These are phyloP conservation scores for Anisodus acutangulus DNA, from an alignment of 257 asterid genomes.

Conservation along the genomic window DNA sequence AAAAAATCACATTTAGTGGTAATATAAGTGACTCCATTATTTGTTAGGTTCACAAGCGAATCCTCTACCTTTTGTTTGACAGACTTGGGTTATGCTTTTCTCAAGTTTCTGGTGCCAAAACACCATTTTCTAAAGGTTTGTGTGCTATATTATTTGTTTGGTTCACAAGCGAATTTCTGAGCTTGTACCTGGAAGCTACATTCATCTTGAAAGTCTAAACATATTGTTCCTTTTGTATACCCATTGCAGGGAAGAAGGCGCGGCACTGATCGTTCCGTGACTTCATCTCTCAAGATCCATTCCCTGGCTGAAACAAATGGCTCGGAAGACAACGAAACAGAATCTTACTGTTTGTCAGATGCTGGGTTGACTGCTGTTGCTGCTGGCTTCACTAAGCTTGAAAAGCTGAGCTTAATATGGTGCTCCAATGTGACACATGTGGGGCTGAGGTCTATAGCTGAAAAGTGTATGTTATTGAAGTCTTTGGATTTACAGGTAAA, in stretches of 20 bases:
- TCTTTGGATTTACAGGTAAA: slow-evolving; percentile 86
- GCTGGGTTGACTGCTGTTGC: slow-evolving; percentile 72
- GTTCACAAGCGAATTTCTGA: not conserved
- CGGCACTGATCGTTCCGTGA: slow-evolving; percentile 41
- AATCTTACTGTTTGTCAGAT: slow-evolving; percentile 68
- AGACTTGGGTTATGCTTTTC: not conserved
- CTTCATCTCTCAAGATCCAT: slow-evolving; percentile 44
- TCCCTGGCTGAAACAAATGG: slow-evolving; percentile 46
- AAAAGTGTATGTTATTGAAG: slow-evolving; percentile 59
- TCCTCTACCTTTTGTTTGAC: not conserved
- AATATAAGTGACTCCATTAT: not conserved
- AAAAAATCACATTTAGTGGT: not conserved
- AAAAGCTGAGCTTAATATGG: slow-evolving; percentile 82
- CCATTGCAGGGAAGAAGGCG: slow-evolving; percentile 62
- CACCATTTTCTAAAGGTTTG: slow-evolving; percentile 10
- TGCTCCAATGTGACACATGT: slow-evolving; percentile 71
- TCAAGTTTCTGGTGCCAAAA: not conserved
- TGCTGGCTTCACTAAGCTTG: slow-evolving; percentile 65
- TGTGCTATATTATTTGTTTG: not conserved
- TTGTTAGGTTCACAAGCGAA: not conserved
- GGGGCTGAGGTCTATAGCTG: slow-evolving; percentile 74
- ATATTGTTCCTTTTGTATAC: slow-evolving; percentile 21
- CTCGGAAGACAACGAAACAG: slow-evolving; percentile 50
- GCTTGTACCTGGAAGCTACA: slow-evolving; percentile 15
- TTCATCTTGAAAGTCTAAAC: slow-evolving; percentile 27